Evolutionary conservation across 176 grass and related monocot species (phyloP), one percentile per base, ranked within the genome.

Genomic region (Lolium multiflorum): DNA sequence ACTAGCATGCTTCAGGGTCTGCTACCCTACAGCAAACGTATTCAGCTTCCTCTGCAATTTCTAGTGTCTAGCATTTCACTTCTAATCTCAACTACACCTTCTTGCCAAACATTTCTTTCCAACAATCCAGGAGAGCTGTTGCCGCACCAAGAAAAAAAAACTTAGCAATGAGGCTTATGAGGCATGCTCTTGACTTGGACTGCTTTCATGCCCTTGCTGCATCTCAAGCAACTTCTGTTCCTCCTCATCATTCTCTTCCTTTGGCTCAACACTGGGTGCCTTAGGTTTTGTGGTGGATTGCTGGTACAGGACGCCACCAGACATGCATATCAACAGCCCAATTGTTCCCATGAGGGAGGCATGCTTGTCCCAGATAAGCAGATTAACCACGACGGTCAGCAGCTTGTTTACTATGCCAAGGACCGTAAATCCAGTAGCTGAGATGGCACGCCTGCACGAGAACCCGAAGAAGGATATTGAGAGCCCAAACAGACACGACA

Each of bases 391-490:
- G 35, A 93, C 86, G 25, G 91, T 93, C 22, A 96, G 82, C 21
- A 96, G 88, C 80, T 96, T 93, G 89, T 96, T 96, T 68, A 96
- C 91, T 77, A 96, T 91, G 64, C 94, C 94, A 0, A 96, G 89
- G 71, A 96, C 94, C 1, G 91, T 96, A 81, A 96, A 96, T 51
- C 94, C 94, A 3, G 94, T 96, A 49, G 94, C 94, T 39, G 94
- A 96, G 76, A 96, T 93, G 15, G 91, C 94, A 73, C 88, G 73
- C 65, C 94, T 89, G 71, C 94, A 96, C 49, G 94, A 96, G 89
- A 96, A 96, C 74, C 94, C 89, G 6, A 96, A 96, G 85, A 96
- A 96, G 68, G 94, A 93, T 89, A 96, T 96, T 14, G 89, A 89
- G 11, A 96, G 81, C 35, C 91, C 94, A 47, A 96, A 96, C 38